A percentile compares a stretch with the other conserved stretches of the same genome.
Evolutionary conservation across 169 alveolate species (phyloP).

Genomic region (Eimeria falciformis): DNA sequence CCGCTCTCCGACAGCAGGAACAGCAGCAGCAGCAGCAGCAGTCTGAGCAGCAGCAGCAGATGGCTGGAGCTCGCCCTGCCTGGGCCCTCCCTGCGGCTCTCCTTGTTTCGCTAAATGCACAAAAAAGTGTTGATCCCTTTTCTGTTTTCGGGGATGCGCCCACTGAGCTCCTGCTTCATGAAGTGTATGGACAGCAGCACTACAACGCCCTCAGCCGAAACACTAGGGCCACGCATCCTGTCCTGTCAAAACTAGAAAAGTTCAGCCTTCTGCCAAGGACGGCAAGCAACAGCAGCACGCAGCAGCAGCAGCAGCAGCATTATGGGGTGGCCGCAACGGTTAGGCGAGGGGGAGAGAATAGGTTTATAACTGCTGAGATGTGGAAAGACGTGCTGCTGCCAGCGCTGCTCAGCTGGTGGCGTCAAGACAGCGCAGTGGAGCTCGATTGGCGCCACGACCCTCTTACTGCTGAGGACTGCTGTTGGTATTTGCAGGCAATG

Average conservation of each 20-base stretch:
- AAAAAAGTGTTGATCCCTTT: constrained; percentile 43
- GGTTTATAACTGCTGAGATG: not conserved
- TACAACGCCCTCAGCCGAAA: constrained; percentile 15
- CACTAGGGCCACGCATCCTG: constrained; percentile 48
- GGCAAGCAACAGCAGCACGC: not conserved
- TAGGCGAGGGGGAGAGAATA: too few relatives aligned
- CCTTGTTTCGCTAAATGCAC: not conserved
- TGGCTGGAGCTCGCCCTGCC: constrained; percentile 46
- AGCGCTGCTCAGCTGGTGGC: constrained; percentile 45
- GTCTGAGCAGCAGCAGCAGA: constrained; percentile 35
- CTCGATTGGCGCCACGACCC: constrained; percentile 72
- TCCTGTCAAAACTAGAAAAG: not conserved
- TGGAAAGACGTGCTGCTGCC: constrained; percentile 38
- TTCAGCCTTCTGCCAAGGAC: not conserved
- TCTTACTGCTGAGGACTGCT: constrained; percentile 33
- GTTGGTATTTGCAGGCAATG: constrained; percentile 50
- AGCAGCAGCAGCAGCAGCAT: constrained; percentile 11
- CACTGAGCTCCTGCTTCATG: constrained; percentile 45
- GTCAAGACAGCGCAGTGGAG: constrained; percentile 11
- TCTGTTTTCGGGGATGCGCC: constrained; percentile 69
- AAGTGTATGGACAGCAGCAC: constrained; percentile 66
- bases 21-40: constrained; percentile 19
- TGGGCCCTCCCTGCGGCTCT: constrained; percentile 46
- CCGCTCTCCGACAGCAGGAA: constrained; percentile 2
- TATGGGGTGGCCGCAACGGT: too few relatives aligned